Base-by-base conservation (phyloP, 129 eudicot genomes). In the Chrysanthemum makinoi region DNA sequence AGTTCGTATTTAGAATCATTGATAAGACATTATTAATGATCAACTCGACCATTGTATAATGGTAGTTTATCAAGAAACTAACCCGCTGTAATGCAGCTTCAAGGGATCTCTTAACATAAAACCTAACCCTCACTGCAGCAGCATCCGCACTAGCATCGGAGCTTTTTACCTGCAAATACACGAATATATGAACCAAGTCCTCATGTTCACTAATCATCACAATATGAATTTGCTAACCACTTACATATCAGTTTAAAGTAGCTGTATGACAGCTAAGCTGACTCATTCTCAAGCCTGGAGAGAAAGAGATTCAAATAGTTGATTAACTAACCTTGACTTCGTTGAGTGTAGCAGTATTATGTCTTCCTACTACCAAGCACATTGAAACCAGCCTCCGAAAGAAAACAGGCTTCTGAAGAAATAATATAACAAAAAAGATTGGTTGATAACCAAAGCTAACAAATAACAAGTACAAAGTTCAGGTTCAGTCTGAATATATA, bases 61-160 rank as follows among this genome's bases (percentile, higher is more conserved):
- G 12, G 59, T 16, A 57, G 39, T 30, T 69, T 59, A n/a, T 69
- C 18, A 61, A 66, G 66, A 35, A 74, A 81, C 89, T 69, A 76
- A 94, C 99, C 95, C 84, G 90, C 62, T 43, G 66, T 80, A 83
- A 87, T 74, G 96, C 89, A 50, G 96, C 96, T 74, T 75, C 78
- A 75, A 81, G 72, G 73, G 99, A 90, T 49, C 72, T 82, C 74
- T 89, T 77, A 48, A 87, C 77, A 76, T 87, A 82, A 68, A 51
- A 61, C 80, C 70, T 86, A 73, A 82, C 83, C 84, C 79, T 83
- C 61, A 68, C 19, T 39, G 77, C 62, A 62, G 80, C 72, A 69
- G 52, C 43, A 67, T 78, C 82, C 75, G 26, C 75, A 22, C 56
- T 72, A 84, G 74, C 67, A 65, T 77, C 80, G 69, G 66, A 77